Evolutionary conservation across 23 red algal species (phyloP).

Genomic region (Gracilaria vermiculophylla): DNA sequence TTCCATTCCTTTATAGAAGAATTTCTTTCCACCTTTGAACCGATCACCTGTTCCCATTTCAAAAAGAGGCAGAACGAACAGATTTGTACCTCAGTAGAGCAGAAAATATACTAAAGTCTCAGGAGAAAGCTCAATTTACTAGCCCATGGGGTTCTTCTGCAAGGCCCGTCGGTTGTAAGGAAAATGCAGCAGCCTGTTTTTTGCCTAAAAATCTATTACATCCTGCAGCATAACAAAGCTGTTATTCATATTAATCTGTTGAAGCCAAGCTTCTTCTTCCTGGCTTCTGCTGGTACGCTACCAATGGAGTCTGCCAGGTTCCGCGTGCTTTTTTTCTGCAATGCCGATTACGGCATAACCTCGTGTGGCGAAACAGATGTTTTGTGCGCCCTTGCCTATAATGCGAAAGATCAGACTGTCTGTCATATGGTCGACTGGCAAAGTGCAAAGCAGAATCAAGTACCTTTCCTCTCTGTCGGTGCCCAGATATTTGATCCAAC

Average conservation of each 20-base stretch:
- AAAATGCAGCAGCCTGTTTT: background rate
- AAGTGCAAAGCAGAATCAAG: no score
- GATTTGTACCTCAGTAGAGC: no score
- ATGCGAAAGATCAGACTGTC: background rate
- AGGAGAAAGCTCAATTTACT: no score
- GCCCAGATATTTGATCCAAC: no score
- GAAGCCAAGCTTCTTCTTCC: background rate
- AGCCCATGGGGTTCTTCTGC: background rate
- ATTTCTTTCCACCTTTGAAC: background rate
- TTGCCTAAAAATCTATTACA: background rate
- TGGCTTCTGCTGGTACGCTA: no score
- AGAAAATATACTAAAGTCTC: no score
- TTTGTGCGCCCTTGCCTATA: background rate
- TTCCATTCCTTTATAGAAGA: background rate
- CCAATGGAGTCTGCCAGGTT: background rate
- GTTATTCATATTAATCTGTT: background rate
- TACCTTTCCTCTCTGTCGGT: no score
- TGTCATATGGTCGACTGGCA: slow-evolving; percentile 14
- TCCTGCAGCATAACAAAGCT: background rate
- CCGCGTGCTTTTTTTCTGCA: background rate
- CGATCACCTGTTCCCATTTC: background rate
- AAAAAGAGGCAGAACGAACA: background rate
- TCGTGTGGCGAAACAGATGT: slow-evolving; percentile 3
- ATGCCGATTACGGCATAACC: background rate
- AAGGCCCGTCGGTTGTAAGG: background rate